Conservation (phyloP, 306 rosid species). For the Vigna trinervia region DNA sequence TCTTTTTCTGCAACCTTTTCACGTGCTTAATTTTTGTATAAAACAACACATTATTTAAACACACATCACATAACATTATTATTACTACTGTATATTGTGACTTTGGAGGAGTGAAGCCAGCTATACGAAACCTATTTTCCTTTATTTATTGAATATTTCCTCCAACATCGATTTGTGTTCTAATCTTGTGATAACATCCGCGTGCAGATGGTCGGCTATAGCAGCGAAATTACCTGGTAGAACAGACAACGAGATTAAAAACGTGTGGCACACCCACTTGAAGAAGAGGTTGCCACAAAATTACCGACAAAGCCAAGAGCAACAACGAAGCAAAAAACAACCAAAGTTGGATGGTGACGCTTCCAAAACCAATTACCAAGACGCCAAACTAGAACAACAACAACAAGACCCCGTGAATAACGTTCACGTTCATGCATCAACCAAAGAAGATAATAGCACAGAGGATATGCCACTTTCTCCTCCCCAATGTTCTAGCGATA, state of each 20-base stretch:
- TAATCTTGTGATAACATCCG: neutral
- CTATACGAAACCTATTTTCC: neutral
- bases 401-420: neutral
- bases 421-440: neutral
- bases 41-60: neutral
- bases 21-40: neutral
- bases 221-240: slow-evolving; percentile 88
- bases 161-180: neutral
- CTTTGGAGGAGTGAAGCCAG: too few species aligned
- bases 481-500: slow-evolving; percentile 60
- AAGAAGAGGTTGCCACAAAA: slow-evolving; percentile 68
- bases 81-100: neutral
- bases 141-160: neutral
- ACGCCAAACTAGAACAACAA: slow-evolving; percentile 6
- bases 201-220: slow-evolving; percentile 84
- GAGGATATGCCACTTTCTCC: slow-evolving; percentile 49
- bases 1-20: slow-evolving; percentile 42
- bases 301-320: slow-evolving; percentile 16
- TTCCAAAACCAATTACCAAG: slow-evolving; percentile 5
- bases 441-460: neutral
- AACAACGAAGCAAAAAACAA: slow-evolving; percentile 40
- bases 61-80: neutral
- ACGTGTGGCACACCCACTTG: slow-evolving; percentile 94
- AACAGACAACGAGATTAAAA: slow-evolving; percentile 90
- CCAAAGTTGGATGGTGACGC: slow-evolving; percentile 20